Base-by-base conservation (phyloP, 139 green algal genomes). In the Bryopsis sp. region DNA sequence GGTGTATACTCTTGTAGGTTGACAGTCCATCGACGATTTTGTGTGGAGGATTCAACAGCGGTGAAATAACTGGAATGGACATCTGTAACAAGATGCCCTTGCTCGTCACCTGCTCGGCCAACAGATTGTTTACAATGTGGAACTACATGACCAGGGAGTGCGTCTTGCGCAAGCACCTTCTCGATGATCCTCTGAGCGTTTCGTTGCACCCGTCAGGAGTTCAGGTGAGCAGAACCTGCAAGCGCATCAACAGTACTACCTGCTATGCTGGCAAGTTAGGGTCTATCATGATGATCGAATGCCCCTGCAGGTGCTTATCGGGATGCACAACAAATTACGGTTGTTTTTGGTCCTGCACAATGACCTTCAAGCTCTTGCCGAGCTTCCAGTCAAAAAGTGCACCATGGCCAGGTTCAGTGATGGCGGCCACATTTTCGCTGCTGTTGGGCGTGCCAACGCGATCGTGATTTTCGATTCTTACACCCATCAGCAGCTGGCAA, bases 381-480 rank as follows among this genome's bases (percentile, higher is more conserved):
- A 82, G 60, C 74, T 77, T 2, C 61, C 50, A 26, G 38, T 88
- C 24, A 83, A 83, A 65, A 72, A 72, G 35, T 79, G 73, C 67
- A 68, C 66, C 61, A n/a, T 76, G 11, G 75, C 74, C 1, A 68
- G 67, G 47, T 85, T 76, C 74, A 82, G 73, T 57, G 58, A 75
- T 46, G 77, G 81, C 11, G 81, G 81, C 2, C 67, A 68, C 26
- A 28, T 79, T 31, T 79, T 88, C 34, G 81, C 76, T 19, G 71
- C 72, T 19, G 81, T 80, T 35, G 76, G 79, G 2, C 67, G 75
- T 47, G 73, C 29, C 72, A 84, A 84, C 73, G 58, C 67, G 58
- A 81, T 85, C 47, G 32, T 60, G 2, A 48, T 85, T 15, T 62
- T 62, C 38, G 68, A 74, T 58, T 3, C 58, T n/a, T 43, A 62